These are phyloP conservation scores for Triadica sebifera DNA, from an alignment of 345 rosid species.

Conservation along the genomic window DNA sequence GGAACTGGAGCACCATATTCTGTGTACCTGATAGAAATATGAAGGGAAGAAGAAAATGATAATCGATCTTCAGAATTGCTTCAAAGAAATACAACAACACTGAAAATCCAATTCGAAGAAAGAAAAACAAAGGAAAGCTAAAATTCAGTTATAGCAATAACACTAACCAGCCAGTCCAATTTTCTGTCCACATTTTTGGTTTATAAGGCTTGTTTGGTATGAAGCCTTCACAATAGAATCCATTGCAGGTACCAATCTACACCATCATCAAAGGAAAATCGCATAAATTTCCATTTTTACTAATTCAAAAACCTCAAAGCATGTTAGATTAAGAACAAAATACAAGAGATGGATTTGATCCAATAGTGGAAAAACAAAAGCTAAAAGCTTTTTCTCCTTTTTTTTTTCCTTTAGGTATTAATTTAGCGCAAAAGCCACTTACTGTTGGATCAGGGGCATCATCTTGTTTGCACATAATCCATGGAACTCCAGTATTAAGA, in stretches of 20 bases:
- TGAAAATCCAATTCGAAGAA: too few relatives aligned
- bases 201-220: constrained; percentile 34
- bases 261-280: neutral
- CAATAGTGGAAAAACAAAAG: neutral
- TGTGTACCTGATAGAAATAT: constrained; percentile 27
- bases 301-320: neutral
- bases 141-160: too few relatives aligned
- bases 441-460: constrained; percentile 47
- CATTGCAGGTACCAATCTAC: constrained; percentile 43
- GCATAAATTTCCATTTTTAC: neutral
- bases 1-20: constrained; percentile 45
- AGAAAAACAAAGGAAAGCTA: too few relatives aligned
- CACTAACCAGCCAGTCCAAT: constrained; percentile 34
- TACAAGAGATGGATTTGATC: too few relatives aligned
- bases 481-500: constrained; percentile 45
- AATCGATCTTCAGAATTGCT: neutral
- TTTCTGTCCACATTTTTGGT: constrained; percentile 48
- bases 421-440: neutral
- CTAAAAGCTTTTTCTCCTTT: neutral
- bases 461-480: constrained; percentile 56
- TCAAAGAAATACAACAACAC: neutral
- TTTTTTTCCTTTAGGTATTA: neutral
- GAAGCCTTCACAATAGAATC: constrained; percentile 39
- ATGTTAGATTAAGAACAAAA: neutral
- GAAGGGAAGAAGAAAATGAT: neutral